These are phyloP conservation scores for Candida alai DNA, from an alignment of 805 yeast genomes.

Conservation along the genomic window DNA sequence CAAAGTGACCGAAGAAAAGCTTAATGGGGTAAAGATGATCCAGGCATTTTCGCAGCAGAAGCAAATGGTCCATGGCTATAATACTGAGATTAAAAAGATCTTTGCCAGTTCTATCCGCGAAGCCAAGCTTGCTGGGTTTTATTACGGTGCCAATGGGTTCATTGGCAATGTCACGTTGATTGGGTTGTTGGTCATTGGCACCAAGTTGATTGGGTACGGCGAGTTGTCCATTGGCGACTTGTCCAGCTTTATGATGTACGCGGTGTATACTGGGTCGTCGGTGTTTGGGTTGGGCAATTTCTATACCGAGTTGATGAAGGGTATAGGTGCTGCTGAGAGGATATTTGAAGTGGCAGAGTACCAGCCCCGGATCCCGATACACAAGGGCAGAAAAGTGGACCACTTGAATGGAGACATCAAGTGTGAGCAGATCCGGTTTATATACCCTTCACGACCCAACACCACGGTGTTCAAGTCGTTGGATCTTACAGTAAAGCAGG, in stretches of 20 bases:
- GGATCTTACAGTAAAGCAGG: slow-evolving; percentile 60
- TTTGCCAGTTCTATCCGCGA: slow-evolving; percentile 72
- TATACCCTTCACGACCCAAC: slow-evolving; percentile 82
- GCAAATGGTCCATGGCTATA: slow-evolving; percentile 71
- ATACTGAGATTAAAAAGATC: slow-evolving; percentile 62
- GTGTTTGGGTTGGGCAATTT: slow-evolving; percentile 88
- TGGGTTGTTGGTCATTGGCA: slow-evolving; percentile 76
- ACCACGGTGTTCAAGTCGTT: slow-evolving; percentile 60
- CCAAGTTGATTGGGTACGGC: slow-evolving; percentile 75
- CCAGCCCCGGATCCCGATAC: slow-evolving; percentile 66
- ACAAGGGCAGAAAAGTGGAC: slow-evolving; percentile 50
- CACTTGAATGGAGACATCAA: slow-evolving; percentile 51
- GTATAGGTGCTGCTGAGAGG: slow-evolving; percentile 92
- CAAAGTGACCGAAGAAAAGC: slow-evolving; percentile 87
- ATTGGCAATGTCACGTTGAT: slow-evolving; percentile 78
- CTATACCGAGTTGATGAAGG: slow-evolving; percentile 93
- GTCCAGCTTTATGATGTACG: slow-evolving; percentile 92
- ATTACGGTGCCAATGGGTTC: slow-evolving; percentile 75
- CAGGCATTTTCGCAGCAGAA: slow-evolving; percentile 88
- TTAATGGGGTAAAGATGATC: slow-evolving; percentile 79
- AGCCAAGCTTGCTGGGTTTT: slow-evolving; percentile 72
- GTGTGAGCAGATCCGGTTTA: slow-evolving; percentile 62
- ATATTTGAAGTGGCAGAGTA: slow-evolving; percentile 83
- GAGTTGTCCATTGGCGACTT: slow-evolving; percentile 81
- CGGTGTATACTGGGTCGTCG: slow-evolving; percentile 90